phyloP scores from a whole-genome alignment of 2,329 filamentous ascomycete genomes.

The Penicillium sp. region DNA sequence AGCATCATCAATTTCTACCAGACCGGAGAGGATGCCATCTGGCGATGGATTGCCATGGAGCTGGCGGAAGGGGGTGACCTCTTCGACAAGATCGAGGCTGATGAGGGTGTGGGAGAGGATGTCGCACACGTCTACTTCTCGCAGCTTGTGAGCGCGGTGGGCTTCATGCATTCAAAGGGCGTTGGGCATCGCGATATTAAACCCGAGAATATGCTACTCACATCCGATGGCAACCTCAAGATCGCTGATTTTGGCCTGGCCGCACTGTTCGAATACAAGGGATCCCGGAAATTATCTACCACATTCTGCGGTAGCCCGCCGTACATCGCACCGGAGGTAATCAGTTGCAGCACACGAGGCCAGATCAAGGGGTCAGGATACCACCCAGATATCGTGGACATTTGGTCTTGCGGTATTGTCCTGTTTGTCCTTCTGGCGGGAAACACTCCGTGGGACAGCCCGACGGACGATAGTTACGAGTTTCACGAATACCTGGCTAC shows the following conservation, averaged over 20 bases:
- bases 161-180: slow-evolving; percentile 94
- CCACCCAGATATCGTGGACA: slow-evolving; percentile 75
- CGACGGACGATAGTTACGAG: slow-evolving; percentile 81
- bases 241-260: slow-evolving; percentile 96
- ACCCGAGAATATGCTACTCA: slow-evolving; percentile 92
- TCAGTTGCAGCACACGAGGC: slow-evolving; percentile 55
- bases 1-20: slow-evolving; percentile 95
- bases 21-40: slow-evolving; percentile 78
- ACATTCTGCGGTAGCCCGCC: slow-evolving; percentile 95
- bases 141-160: slow-evolving; percentile 85
- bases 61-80: slow-evolving; percentile 91
- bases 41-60: slow-evolving; percentile 99
- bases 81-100: slow-evolving; percentile 99
- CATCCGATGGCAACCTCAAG: slow-evolving; percentile 81
- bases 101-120: slow-evolving; percentile 89
- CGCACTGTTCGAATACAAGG: slow-evolving; percentile 88
- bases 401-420: slow-evolving; percentile 99
- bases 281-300: slow-evolving; percentile 74
- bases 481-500: slow-evolving; percentile 82
- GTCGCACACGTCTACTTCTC: slow-evolving; percentile 96
- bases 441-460: slow-evolving; percentile 97
- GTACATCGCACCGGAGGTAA: slow-evolving; percentile 94
- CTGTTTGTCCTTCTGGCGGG: slow-evolving; percentile 92
- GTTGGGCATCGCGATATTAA: slow-evolving; percentile 91
- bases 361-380: slow-evolving; percentile 49